These are phyloP conservation scores for Metschnikowia similis DNA, from an alignment of 805 yeast genomes.

Conservation along the genomic window DNA sequence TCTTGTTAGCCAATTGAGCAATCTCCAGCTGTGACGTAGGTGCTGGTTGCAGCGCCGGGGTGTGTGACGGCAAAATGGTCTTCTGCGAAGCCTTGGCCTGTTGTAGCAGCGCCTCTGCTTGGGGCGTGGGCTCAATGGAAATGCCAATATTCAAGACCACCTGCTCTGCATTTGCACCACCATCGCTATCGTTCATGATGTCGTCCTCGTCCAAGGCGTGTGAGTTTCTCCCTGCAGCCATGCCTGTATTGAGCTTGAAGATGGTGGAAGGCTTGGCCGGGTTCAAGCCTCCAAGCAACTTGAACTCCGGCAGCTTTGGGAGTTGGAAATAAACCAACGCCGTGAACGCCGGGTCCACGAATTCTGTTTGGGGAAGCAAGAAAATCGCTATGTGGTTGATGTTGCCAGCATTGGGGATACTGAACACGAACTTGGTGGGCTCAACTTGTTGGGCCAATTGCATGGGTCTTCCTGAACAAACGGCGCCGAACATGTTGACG, in stretches of 20 bases:
- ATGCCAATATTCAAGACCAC: slow-evolving; percentile 59
- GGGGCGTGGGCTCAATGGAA: slow-evolving; percentile 76
- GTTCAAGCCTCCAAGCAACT: slow-evolving; percentile 60
- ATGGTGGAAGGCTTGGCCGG: slow-evolving; percentile 84
- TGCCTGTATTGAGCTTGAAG: slow-evolving; percentile 61
- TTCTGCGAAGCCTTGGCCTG: slow-evolving; percentile 32
- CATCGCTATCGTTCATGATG: slow-evolving; percentile 23
- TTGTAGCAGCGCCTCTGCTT: slow-evolving; percentile 57
- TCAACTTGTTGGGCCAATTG: slow-evolving; percentile 63
- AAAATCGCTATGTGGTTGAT: slow-evolving; percentile 81
- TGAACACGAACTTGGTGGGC: slow-evolving; percentile 59
- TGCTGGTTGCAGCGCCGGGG: slow-evolving; percentile 15
- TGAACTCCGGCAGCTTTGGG: slow-evolving; percentile 58
- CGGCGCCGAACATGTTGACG: slow-evolving; percentile 63
- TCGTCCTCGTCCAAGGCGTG: slow-evolving; percentile 31
- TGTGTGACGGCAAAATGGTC: slow-evolving; percentile 21
- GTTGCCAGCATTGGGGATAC: slow-evolving; percentile 57
- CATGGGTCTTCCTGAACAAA: slow-evolving; percentile 68
- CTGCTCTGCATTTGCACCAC: slow-evolving; percentile 10
- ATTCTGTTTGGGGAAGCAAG: slow-evolving; percentile 72
- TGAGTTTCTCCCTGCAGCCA: slow-evolving; percentile 11
- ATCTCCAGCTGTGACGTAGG: slow-evolving; percentile 24
- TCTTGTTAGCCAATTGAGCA: slow-evolving; percentile 74
- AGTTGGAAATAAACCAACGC: slow-evolving; percentile 89
- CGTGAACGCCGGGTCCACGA: slow-evolving; percentile 59